Percentiles rank a stretch among this genome's conserved stretches.
Conservation (phyloP, 305 asterid species). For the Stenogyne calaminthoides region DNA sequence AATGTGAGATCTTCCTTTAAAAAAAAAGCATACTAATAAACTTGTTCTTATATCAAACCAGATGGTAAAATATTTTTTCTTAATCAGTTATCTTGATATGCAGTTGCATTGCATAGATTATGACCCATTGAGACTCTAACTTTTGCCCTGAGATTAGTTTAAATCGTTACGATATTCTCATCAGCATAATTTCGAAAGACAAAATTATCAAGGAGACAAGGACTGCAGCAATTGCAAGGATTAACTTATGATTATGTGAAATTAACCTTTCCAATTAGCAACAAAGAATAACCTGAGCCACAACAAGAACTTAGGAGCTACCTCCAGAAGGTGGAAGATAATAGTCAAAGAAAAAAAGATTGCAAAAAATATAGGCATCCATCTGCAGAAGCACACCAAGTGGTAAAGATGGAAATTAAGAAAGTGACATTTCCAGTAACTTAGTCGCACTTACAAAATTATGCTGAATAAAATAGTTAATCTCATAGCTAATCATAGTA, state of each 20-base stretch:
- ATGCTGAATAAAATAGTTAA: not conserved
- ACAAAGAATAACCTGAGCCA: not conserved
- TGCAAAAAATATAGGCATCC: conserved; percentile 5
- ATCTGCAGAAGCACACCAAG: not conserved
- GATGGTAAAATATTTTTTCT: not conserved
- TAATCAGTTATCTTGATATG: not conserved
- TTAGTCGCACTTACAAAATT: not conserved
- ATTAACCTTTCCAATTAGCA: conserved; percentile 2
- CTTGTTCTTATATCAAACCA: not conserved
- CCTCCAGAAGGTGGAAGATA: not conserved
- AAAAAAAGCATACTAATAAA: not conserved
- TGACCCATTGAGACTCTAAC: not conserved
- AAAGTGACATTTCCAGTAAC: not conserved
- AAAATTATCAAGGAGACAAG: not conserved
- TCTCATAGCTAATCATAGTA: not conserved
- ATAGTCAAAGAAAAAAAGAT: not conserved
- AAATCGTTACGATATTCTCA: not conserved
- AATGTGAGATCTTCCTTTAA: conserved; percentile 10
- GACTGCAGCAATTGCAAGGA: not conserved
- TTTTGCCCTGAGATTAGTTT: not conserved
- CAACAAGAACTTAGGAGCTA: not conserved
- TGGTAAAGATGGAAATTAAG: not conserved
- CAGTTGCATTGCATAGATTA: not conserved
- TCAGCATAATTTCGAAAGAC: conserved; percentile 3
- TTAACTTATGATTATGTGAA: not conserved